These are phyloP conservation scores for Aspergillus olivimuriae DNA, from an alignment of 495 filamentous ascomycete species.

Conservation along the genomic window DNA sequence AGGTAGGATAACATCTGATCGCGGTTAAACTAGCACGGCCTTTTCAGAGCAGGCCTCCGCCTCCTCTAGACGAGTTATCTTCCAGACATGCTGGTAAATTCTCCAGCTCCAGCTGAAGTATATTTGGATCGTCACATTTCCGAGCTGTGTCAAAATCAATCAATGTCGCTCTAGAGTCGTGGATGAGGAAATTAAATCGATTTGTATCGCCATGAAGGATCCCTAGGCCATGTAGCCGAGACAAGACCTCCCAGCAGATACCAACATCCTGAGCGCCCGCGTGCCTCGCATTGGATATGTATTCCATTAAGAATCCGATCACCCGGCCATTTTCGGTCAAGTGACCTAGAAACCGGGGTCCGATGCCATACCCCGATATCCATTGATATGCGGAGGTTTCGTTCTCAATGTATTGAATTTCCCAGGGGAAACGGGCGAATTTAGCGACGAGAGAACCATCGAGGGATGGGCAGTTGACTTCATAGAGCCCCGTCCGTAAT, in stretches of 20 bases:
- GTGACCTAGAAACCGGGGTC: constrained; percentile 39
- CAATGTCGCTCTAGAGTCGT: constrained; percentile 19
- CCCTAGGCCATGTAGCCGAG: constrained; percentile 31
- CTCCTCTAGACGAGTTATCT: neutral
- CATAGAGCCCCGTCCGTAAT: constrained; percentile 18
- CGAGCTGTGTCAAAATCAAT: constrained; percentile 32
- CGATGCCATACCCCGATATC: constrained; percentile 30
- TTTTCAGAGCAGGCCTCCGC: neutral
- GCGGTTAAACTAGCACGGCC: too few relatives aligned
- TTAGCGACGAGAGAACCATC: constrained; percentile 23
- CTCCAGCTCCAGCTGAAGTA: neutral
- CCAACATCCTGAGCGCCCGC: constrained; percentile 27
- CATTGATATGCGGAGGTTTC: constrained; percentile 38
- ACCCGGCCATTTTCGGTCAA: constrained; percentile 36
- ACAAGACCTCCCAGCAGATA: constrained; percentile 20
- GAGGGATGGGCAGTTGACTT: constrained; percentile 20
- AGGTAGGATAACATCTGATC: too few relatives aligned
- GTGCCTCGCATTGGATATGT: constrained; percentile 19
- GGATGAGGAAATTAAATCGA: constrained; percentile 33
- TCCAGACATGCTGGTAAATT: neutral
- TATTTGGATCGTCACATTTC: constrained; percentile 12
- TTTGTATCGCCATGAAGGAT: constrained; percentile 31
- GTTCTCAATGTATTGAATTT: constrained; percentile 30
- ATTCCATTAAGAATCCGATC: constrained; percentile 41
- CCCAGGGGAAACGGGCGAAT: constrained; percentile 34